These are phyloP conservation scores for Uronychia binucleata DNA, from an alignment of 73 alveolate genomes.

Conservation along the genomic window DNA sequence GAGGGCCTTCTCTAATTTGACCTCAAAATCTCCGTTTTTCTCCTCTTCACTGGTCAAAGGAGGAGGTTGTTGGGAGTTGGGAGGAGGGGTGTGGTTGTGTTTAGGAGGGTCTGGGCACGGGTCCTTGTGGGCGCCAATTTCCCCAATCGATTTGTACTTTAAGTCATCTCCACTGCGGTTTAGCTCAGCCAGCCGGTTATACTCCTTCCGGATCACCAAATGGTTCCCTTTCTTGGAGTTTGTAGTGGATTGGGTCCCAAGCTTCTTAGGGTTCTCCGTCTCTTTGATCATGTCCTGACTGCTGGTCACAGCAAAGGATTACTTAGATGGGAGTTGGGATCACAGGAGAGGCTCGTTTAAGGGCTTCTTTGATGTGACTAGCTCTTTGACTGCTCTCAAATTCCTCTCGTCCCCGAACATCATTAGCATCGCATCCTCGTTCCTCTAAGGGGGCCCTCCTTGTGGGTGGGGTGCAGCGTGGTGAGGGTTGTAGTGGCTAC, in stretches of 20 bases:
- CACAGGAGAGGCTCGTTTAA: not conserved
- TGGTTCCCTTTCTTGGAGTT: no score
- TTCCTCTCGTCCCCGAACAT: not conserved
- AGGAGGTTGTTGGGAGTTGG: not conserved
- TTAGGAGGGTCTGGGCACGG: no score
- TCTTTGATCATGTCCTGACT: no score
- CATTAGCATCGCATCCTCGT: not conserved
- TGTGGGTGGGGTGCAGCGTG: no score
- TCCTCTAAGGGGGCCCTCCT: not conserved
- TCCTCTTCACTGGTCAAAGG: not conserved
- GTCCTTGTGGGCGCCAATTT: no score
- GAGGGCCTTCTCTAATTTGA: constrained; percentile 24
- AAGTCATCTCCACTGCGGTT: no score
- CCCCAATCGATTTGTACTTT: no score
- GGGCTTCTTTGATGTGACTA: not conserved
- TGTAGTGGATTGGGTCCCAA: no score
- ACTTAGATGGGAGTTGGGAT: not conserved
- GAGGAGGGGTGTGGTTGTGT: not conserved
- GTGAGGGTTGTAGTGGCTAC: no score
- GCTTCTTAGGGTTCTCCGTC: no score
- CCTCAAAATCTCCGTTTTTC: constrained; percentile 13
- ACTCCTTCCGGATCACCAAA: not conserved
- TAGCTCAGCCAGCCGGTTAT: no score
- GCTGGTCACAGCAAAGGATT: no score
- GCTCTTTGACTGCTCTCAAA: not conserved